These are phyloP conservation scores for Diaporthe australafricana DNA, from an alignment of 2,329 filamentous ascomycete species.

Conservation along the genomic window DNA sequence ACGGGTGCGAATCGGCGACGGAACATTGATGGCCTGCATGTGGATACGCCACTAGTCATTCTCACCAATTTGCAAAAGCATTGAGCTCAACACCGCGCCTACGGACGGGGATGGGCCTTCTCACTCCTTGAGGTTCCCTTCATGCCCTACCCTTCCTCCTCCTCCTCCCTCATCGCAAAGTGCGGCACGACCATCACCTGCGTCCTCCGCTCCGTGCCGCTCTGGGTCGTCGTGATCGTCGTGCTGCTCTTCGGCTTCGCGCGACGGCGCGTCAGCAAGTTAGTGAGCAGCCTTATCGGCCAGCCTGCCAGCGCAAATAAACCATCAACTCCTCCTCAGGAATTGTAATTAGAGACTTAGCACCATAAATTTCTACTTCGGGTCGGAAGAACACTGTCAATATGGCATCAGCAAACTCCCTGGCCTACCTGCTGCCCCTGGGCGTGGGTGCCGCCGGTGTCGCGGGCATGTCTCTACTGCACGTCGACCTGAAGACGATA, in stretches of 20 bases:
- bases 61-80: slow-evolving; percentile 6
- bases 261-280: slow-evolving; percentile 44
- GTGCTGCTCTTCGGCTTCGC: slow-evolving; percentile 50
- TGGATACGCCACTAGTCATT: slow-evolving; percentile 2
- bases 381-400: background rate
- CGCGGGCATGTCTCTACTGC: slow-evolving; percentile 53
- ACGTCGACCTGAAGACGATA: slow-evolving; percentile 54
- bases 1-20: slow-evolving; percentile 14
- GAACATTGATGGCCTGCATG: background rate
- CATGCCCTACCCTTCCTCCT: slow-evolving; percentile 34
- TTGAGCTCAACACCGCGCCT: background rate
- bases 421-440: slow-evolving; percentile 51
- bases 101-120: background rate
- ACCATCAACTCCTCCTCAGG: background rate
- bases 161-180: slow-evolving; percentile 49
- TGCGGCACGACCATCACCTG: slow-evolving; percentile 57
- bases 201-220: slow-evolving; percentile 51
- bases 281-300: too few relatives aligned
- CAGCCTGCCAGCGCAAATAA: slow-evolving; percentile 5
- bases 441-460: slow-evolving; percentile 58
- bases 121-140: background rate
- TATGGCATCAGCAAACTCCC: slow-evolving; percentile 36
- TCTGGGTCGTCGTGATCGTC: slow-evolving; percentile 56
- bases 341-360: background rate
- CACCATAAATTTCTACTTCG: background rate